Evolutionary conservation across 1,284 basidiomycete genomes (phyloP), one percentile per base, ranked within the genome.

Genomic region (Cystobasidium sp.): DNA sequence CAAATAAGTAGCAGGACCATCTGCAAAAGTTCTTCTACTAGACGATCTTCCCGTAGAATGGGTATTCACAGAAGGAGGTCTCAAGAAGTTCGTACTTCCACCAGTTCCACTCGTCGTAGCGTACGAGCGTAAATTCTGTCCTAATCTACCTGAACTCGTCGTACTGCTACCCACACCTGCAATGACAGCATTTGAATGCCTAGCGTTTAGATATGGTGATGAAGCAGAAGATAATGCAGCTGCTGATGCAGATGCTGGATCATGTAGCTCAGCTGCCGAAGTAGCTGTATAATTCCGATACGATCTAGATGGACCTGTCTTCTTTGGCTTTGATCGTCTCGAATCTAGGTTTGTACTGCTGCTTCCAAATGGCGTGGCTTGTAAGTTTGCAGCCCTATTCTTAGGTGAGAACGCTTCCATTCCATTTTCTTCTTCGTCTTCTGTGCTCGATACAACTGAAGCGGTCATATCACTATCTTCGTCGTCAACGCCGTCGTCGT

Each of bases 361-460:
- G 20, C 47, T 51, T 16, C 47, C 47, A 51, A 51, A 51, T 51
- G 31, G 31, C 31, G 31, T 31, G 31, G 31, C 37, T n/a, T 12
- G 12, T 16, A 46, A 41, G 10, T 49, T 22, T 20, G 44, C 39
- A 53, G 31, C 53, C 39, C 64, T 66, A 16, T 47, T 51, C 47
- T 20, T 66, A 47, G 64, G 64, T 44, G 64, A 66, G 44, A 66
- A 66, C 14, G 64, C 64, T 53, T 66, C 64, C 64, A 66, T 66
- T 37, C 64, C 64, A 24, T 66, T 47, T n/a, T 66, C 64, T 24
- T 46, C 49, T 55, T 66, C 64, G 43, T 66, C 64, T 66, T 66
- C 64, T 16, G 64, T 66, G 24, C 64, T 66, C 22, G 64, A 66
- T 37, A 49, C 64, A n/a, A 52, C 20, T 39, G 55, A 56, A 37